These are phyloP conservation scores for Phylloporus sp. DNA, from an alignment of 768 basidiomycete genomes.

Conservation along the genomic window DNA sequence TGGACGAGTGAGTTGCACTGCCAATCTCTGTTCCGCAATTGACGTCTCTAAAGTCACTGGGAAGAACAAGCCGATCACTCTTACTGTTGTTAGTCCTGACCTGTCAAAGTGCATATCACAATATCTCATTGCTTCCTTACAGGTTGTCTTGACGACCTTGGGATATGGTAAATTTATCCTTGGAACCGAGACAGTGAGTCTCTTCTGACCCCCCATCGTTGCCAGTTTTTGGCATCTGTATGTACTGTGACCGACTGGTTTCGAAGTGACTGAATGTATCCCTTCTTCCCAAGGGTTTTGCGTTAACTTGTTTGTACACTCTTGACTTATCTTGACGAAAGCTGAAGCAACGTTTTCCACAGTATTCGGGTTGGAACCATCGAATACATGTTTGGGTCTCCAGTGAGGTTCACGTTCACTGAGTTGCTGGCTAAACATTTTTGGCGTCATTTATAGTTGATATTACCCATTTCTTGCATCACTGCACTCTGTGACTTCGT, in stretches of 20 bases:
- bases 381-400: neutral
- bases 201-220: neutral
- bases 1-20: conserved; percentile 13
- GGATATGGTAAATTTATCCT: conserved; percentile 2
- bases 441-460: neutral
- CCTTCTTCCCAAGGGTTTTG: neutral
- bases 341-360: neutral
- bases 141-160: neutral
- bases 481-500: neutral
- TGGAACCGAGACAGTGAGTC: neutral
- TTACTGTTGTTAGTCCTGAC: conserved; percentile 5
- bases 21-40: neutral
- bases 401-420: neutral
- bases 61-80: conserved; percentile 13
- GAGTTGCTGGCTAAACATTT: neutral
- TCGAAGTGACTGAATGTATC: neutral
- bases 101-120: neutral
- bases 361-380: conserved; percentile 7
- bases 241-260: neutral
- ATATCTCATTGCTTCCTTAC: neutral
- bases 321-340: neutral
- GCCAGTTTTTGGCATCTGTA: conserved; percentile 7
- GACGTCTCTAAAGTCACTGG: conserved; percentile 12
- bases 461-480: neutral
- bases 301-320: neutral